Conservation (phyloP, 2,329 filamentous ascomycete species). For the Hypoxylon sp. region DNA sequence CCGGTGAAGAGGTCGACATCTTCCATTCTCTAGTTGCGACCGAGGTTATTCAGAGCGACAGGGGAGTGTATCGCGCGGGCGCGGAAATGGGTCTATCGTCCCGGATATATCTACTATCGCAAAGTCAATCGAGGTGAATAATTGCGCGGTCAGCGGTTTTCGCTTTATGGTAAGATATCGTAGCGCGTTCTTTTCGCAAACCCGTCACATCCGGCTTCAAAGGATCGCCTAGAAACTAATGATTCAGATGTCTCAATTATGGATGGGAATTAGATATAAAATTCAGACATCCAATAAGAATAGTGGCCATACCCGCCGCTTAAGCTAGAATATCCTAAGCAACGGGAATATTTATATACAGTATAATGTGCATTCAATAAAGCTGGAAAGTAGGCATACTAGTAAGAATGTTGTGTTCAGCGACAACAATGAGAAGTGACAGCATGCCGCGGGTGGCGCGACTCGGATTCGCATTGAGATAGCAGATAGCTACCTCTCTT, state of each 20-base stretch:
- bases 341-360: constrained; percentile 3
- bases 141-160: constrained; percentile 12
- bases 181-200: constrained; percentile 21
- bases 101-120: constrained; percentile 8
- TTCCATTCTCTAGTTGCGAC: constrained; percentile 48
- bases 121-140: constrained; percentile 1
- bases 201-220: constrained; percentile 42
- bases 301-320: constrained; percentile 24
- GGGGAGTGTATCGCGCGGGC: constrained; percentile 1
- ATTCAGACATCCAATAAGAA: constrained; percentile 15
- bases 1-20: constrained; percentile 50
- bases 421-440: constrained; percentile 7
- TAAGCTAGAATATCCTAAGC: background rate
- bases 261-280: constrained; percentile 22
- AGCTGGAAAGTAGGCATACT: background rate
- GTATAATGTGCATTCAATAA: background rate
- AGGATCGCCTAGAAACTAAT: constrained; percentile 18
- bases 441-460: constrained; percentile 30
- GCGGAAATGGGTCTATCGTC: constrained; percentile 11
- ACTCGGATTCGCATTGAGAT: constrained; percentile 11
- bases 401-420: constrained; percentile 11
- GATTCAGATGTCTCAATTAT: constrained; percentile 29
- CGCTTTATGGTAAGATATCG: constrained; percentile 10
- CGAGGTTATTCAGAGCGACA: constrained; percentile 10
- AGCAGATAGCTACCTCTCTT: background rate